Base-by-base conservation (phyloP, 140 eudicot species). In the Cichorium intybus region DNA sequence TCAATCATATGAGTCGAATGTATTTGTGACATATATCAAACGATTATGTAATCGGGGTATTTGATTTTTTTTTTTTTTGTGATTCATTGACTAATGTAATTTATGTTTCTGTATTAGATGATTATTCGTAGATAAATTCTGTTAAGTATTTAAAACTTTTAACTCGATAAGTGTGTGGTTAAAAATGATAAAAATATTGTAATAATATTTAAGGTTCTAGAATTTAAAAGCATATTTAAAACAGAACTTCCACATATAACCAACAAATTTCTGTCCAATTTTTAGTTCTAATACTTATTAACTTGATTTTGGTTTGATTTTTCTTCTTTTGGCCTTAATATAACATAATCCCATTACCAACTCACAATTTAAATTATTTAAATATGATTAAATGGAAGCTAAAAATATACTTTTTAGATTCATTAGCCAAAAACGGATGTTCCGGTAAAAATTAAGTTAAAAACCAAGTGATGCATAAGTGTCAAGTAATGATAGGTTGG, bases 391-490 rank as follows among this genome's bases (percentile, higher is more conserved):
- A 14, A n/a, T 9, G 28, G 15, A 67, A 5, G 55, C 34, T 24
- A 62, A 48, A 66, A 66, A 66, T 11, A 17, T 11, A 7, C 14
- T 24, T 16, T 34, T 74, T 74, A 73, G 74, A 48, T 24, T 51
- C 26, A 74, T 57, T 74, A 66, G 79, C 62, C 79, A 54, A 74
- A 47, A 1, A 12, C 8, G 62, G 45, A 34, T 5, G 35, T 51
- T 61, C 24, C 5, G 62, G 26, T 2, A 21, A 43, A 15, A 11
- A 56, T 34, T 33, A 29, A 73, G 62, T 56, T 56, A 74, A 46
- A 73, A 65, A 56, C 60, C 68, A 74, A 66, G 56, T 49, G 46
- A 47, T 73, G 68, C 56, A 3, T 71, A 64, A 74, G 71, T 70
- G 81, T 71, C 70, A 37, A 39, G 20, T 24, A 58, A 71, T 57